Percentiles rank a stretch among this genome's conserved stretches.
Conservation (phyloP, 1,284 basidiomycete species). For the Moesziomyces sp. region DNA sequence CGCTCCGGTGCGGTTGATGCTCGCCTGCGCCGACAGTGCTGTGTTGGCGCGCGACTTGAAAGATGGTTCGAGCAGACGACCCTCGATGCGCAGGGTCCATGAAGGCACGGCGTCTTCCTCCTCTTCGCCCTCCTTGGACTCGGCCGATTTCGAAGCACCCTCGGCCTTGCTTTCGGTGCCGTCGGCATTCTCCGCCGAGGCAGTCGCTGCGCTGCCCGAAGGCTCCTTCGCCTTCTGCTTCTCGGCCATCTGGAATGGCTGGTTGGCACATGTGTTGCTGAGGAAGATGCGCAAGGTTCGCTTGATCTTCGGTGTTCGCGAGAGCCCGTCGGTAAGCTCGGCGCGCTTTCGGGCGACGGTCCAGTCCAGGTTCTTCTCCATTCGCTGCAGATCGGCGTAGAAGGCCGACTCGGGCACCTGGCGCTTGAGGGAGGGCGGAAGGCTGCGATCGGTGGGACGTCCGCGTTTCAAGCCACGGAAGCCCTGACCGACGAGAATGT, state of each 20-base stretch:
- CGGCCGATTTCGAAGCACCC: slow-evolving; percentile 22
- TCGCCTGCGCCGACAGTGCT: slow-evolving; percentile 60
- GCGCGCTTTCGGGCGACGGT: slow-evolving; percentile 88
- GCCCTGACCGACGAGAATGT: slow-evolving; percentile 56
- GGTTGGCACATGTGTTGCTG: slow-evolving; percentile 86
- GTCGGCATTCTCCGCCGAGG: slow-evolving; percentile 27
- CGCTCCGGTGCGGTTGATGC: slow-evolving; percentile 57
- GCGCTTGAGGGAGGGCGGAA: slow-evolving; percentile 79
- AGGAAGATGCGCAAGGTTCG: slow-evolving; percentile 88
- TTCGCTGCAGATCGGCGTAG: slow-evolving; percentile 85
- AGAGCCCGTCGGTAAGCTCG: slow-evolving; percentile 72
- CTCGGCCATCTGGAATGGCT: slow-evolving; percentile 69
- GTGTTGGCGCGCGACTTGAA: slow-evolving; percentile 60
- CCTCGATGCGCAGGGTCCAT: slow-evolving; percentile 89
- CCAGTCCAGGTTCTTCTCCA: slow-evolving; percentile 95
- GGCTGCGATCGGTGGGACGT: slow-evolving; percentile 81
- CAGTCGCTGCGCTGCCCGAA: slow-evolving; percentile 11
- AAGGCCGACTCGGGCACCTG: slow-evolving; percentile 73
- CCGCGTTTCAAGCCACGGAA: slow-evolving; percentile 73
- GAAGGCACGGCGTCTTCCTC: slow-evolving; percentile 84
- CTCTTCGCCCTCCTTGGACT: slow-evolving; percentile 28
- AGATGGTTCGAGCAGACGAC: slow-evolving; percentile 76
- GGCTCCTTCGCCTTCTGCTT: slow-evolving; percentile 52
- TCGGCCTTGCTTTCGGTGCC: slow-evolving; percentile 25
- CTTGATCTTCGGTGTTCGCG: slow-evolving; percentile 72